Base-by-base conservation (phyloP, 805 yeast genomes). In the Saturnispora zaruensis region DNA sequence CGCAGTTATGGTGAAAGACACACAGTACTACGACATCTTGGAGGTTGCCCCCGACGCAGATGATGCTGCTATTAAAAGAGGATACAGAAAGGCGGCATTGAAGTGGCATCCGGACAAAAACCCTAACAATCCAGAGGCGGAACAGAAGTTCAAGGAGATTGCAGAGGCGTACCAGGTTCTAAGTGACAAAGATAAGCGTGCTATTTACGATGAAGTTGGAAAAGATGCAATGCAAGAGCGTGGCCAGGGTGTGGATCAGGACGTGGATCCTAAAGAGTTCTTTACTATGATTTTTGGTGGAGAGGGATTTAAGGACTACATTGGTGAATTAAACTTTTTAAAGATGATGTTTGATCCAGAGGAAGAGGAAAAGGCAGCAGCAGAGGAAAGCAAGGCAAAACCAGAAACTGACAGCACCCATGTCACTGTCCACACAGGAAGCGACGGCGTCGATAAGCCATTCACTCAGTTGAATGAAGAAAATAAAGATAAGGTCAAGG, bases 301-400 rank as follows among this genome's bases (percentile, higher is more conserved):
- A 45, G 95, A 85, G 50, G 95, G 93, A 2, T 89, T 90, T 66
- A 76, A 73, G 32, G 82, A 83, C 45, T 83, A 89, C 75, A 87
- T 91, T 58, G 99, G 99, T 5, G 96, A 93, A 63, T 69, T 89
- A 53, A 78, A 89, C 26, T 72, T 90, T 63, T 66, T 93, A 61
- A 80, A 79, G 59, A 95, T 89, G 57, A 68, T 93, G 62, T 76
- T 84, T 57, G 67, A 57, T 51, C 62, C 50, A 43, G 56, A 51
- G 51, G 62, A 51, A 16, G 53, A 54, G n/a, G 62, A 93, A 85
- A 58, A 81, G 51, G 62, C 50, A 44, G 54, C 43, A 41, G 55
- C 42, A 11, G 41, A 26, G 24, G 52, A 16, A 23, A n/a, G 21
- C n/a, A 24, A 30, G n/a, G 11, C 23, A 18, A 48, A 36, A 16